A percentile compares a stretch with the other conserved stretches of the same genome.
These are phyloP conservation scores for Polytrichum commune DNA, from an alignment of 225 moss, liverwort and hornwort species.

Conservation along the genomic window DNA sequence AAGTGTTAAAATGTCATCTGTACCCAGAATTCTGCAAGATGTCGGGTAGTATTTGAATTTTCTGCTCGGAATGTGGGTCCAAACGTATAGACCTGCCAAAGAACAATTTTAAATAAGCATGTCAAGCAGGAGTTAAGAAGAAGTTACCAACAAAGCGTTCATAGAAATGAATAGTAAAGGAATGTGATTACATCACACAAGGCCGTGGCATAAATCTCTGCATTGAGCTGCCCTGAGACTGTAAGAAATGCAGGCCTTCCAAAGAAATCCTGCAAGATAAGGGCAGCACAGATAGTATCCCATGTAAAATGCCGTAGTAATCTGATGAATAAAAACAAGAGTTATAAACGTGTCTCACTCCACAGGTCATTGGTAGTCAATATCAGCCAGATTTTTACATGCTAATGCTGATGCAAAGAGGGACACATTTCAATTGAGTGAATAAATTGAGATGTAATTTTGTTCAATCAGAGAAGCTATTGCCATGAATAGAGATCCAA, in stretches of 20 bases:
- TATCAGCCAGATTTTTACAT: no score
- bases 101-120: neutral
- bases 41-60: slow-evolving; percentile 89
- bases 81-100: slow-evolving; percentile 89
- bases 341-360: no score
- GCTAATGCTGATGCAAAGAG: no score
- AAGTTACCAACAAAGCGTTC: neutral
- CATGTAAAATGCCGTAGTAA: no score
- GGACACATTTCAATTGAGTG: no score
- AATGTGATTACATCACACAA: slow-evolving; percentile 68
- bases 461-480: no score
- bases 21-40: slow-evolving; percentile 98
- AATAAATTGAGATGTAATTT: no score
- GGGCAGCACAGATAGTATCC: no score
- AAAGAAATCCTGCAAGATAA: slow-evolving; percentile 77
- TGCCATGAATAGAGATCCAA: no score
- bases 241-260: slow-evolving; percentile 97
- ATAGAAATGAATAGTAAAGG: neutral
- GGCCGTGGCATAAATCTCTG: slow-evolving; percentile 88
- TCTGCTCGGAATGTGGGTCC: slow-evolving; percentile 99
- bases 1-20: neutral
- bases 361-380: no score
- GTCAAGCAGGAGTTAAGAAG: slow-evolving; percentile 1
- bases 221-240: slow-evolving; percentile 94
- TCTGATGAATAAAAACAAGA: no score